Evolutionary conservation across 2,329 filamentous ascomycete genomes (phyloP).

Genomic region (Cercospora berteroae): DNA sequence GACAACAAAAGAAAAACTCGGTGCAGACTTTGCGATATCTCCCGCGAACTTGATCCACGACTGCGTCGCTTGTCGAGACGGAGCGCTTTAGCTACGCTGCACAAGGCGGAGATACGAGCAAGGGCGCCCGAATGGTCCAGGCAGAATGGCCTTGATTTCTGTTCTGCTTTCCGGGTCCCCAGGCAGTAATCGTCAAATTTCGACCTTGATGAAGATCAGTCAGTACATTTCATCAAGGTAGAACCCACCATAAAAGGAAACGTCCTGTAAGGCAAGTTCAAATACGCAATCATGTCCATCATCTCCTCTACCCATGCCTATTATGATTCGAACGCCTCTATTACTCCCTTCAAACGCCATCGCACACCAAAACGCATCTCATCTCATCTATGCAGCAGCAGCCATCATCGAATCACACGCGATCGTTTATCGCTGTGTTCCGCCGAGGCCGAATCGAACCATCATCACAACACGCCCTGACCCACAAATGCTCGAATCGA

Average conservation of each 20-base stretch:
- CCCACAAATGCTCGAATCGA: not conserved
- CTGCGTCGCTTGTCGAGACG: too few species aligned
- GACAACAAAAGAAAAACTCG: too few species aligned
- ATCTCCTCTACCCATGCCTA: not conserved
- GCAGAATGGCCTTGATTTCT: too few species aligned
- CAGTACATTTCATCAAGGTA: not conserved
- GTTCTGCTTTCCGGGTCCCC: too few species aligned
- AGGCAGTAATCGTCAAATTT: not conserved
- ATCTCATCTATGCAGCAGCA: conserved; percentile 7
- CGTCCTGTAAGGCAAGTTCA: not conserved
- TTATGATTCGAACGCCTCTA: not conserved
- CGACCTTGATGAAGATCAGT: not conserved
- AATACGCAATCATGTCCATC: not conserved
- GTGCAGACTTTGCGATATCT: too few species aligned
- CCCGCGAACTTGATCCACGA: too few species aligned
- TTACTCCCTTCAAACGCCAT: conserved; percentile 1
- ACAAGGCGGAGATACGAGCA: too few species aligned
- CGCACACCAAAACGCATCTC: not conserved
- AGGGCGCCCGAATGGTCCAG: too few species aligned
- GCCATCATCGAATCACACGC: not conserved
- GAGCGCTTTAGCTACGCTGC: too few species aligned
- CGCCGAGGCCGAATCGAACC: not conserved
- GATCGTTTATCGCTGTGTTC: not conserved
- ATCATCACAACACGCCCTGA: not conserved
- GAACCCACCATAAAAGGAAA: not conserved